Evolutionary conservation across 768 basidiomycete genomes (phyloP), one percentile per base, ranked within the genome.

Genomic region (Lactifluus subvellereus): DNA sequence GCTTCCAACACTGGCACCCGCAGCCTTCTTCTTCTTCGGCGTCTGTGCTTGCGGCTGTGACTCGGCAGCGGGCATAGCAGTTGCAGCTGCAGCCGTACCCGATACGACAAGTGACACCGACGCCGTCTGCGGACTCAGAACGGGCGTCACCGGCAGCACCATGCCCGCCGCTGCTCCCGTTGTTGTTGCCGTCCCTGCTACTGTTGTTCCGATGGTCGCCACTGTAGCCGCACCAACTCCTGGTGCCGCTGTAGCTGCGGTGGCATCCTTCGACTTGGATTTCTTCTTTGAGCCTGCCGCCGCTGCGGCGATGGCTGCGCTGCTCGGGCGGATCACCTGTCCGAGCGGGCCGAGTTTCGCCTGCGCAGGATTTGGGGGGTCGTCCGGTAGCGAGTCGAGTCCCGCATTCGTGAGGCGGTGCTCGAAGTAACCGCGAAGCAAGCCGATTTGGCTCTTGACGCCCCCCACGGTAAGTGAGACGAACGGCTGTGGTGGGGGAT

Each of bases 401-500:
- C 51, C 20, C 69, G 38, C 27, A 70, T 65, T 60, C 2, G 78
- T 70, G 53, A 91, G 76, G 33, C 87, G 82, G 32, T 72, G 69
- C 49, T 85, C 80, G 69, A 89, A 96, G 76, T 86, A 95, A 0
- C 82, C 73, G 61, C 82, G 88, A 67, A 98, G 84, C 43, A 98
- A 75, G 9, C 92, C 94, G 67, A 97, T 92, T 69, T 96, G 94
- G 30, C 84, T 76, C 40, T 88, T 87, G 70, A 88, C 78, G 59
- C 82, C 84, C 59, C 76, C 76, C 8, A 82, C 77, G 1, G 82
- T 84, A 69, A 98, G 80, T 1, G 85, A 86, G 3, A 92, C 73
- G 70, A 95, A 91, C 0, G 88, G 80, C 0, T 89, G 88, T 0
- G 94, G 95, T 0, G 88, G 90, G 0, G 93, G 91, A 72, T 87